These are phyloP conservation scores for Capsicum baccatum DNA, from an alignment of 257 asterid genomes.

Conservation along the genomic window DNA sequence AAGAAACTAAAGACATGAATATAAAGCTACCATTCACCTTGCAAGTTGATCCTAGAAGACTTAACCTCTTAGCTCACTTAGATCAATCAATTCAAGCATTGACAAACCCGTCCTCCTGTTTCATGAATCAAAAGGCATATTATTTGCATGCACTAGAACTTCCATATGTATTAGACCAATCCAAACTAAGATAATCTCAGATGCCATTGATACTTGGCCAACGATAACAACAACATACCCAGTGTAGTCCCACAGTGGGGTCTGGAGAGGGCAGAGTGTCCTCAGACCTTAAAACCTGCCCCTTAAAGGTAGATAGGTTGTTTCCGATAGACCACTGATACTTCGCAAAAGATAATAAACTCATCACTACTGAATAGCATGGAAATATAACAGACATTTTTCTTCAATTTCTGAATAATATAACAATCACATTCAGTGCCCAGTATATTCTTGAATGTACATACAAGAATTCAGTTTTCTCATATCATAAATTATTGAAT, in stretches of 20 bases:
- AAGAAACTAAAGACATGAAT: background rate
- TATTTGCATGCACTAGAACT: background rate
- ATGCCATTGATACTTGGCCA: background rate
- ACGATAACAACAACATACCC: no score
- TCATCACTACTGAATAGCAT: background rate
- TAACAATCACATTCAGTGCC: background rate
- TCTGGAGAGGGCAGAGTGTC: background rate
- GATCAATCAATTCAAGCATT: background rate
- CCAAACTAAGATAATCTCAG: background rate
- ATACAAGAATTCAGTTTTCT: background rate
- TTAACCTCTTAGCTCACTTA: no score
- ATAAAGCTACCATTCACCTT: background rate
- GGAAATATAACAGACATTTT: background rate
- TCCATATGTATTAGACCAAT: background rate
- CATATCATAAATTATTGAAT: background rate
- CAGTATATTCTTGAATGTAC: background rate
- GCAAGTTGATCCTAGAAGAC: background rate
- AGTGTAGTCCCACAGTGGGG: no score
- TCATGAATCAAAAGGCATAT: background rate
- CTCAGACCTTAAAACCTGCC: background rate
- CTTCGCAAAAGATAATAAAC: background rate
- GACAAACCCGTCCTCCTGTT: background rate
- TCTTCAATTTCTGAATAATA: background rate
- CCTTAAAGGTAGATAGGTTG: background rate
- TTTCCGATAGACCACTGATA: background rate